phyloP scores from a whole-genome alignment of 345 rosid genomes.

The Boechera stricta region DNA sequence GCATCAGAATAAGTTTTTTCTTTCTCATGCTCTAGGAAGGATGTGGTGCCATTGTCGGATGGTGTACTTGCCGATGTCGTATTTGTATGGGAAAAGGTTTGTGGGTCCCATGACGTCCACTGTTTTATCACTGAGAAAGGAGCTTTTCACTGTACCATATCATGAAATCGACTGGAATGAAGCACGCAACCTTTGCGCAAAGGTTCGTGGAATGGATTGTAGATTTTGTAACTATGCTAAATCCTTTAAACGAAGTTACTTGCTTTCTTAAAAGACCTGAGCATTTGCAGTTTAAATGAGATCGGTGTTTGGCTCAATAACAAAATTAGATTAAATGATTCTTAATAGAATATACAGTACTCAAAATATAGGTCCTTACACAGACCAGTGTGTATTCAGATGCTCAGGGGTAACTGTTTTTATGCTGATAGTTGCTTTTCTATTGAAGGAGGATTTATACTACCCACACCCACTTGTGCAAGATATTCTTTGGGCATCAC shows the following conservation, averaged over 20 bases:
- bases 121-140: slow-evolving; percentile 85
- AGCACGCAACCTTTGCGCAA: slow-evolving; percentile 87
- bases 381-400: not conserved
- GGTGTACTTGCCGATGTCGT: slow-evolving; percentile 99
- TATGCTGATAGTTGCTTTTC: slow-evolving; percentile 36
- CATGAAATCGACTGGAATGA: slow-evolving; percentile 88
- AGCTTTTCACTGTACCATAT: slow-evolving; percentile 78
- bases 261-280: slow-evolving; percentile 22
- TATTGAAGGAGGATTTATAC: slow-evolving; percentile 88
- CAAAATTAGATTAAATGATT: not conserved
- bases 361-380: not conserved
- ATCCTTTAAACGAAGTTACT: not conserved
- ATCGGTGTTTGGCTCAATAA: slow-evolving; percentile 19
- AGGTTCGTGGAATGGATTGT: slow-evolving; percentile 61
- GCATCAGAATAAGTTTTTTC: slow-evolving; percentile 11
- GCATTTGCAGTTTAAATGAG: slow-evolving; percentile 1
- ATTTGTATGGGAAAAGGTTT: slow-evolving; percentile 91
- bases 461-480: slow-evolving; percentile 92
- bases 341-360: slow-evolving; percentile 11
- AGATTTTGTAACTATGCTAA: slow-evolving; percentile 9
- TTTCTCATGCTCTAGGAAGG: slow-evolving; percentile 66
- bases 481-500: slow-evolving; percentile 85
- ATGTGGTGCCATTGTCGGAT: slow-evolving; percentile 99
- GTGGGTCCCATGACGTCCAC: slow-evolving; percentile 93
- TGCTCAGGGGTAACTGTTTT: slow-evolving; percentile 30